Evolutionary conservation across 306 rosid genomes (phyloP).

Genomic region (Acacia crassicarpa): DNA sequence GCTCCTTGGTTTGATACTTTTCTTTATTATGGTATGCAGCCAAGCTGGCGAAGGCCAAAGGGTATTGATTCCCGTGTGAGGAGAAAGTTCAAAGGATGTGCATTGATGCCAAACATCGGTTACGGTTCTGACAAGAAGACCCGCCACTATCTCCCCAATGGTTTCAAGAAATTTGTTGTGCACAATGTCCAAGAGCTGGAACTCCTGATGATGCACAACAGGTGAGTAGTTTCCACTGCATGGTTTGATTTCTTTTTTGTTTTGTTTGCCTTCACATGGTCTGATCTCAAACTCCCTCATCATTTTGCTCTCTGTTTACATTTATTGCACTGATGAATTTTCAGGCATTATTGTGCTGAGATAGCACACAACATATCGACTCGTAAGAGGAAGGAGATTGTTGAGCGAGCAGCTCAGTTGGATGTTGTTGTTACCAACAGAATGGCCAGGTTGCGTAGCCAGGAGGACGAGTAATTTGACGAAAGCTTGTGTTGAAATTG

Average conservation of each 20-base stretch:
- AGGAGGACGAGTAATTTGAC: slow-evolving; percentile 64
- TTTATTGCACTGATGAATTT: neutral
- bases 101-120: slow-evolving; percentile 80
- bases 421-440: slow-evolving; percentile 79
- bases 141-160: slow-evolving; percentile 75
- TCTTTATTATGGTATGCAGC: slow-evolving; percentile 30
- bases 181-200: slow-evolving; percentile 63
- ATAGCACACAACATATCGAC: slow-evolving; percentile 75
- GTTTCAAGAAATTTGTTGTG: slow-evolving; percentile 78
- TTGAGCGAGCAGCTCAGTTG: slow-evolving; percentile 78
- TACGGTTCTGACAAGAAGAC: slow-evolving; percentile 82
- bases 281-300: neutral
- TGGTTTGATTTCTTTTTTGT: neutral
- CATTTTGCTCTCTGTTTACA: neutral
- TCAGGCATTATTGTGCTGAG: slow-evolving; percentile 78
- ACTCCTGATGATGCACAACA: slow-evolving; percentile 81
- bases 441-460: slow-evolving; percentile 77
- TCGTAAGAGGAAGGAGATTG: slow-evolving; percentile 69
- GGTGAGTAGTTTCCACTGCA: slow-evolving; percentile 28
- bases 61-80: slow-evolving; percentile 91
- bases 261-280: neutral
- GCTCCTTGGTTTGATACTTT: neutral
- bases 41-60: slow-evolving; percentile 80
- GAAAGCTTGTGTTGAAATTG: slow-evolving; percentile 1
- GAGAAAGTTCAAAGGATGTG: slow-evolving; percentile 82